Evolutionary conservation across 306 rosid genomes (phyloP).

Genomic region (Cicer judaicum): DNA sequence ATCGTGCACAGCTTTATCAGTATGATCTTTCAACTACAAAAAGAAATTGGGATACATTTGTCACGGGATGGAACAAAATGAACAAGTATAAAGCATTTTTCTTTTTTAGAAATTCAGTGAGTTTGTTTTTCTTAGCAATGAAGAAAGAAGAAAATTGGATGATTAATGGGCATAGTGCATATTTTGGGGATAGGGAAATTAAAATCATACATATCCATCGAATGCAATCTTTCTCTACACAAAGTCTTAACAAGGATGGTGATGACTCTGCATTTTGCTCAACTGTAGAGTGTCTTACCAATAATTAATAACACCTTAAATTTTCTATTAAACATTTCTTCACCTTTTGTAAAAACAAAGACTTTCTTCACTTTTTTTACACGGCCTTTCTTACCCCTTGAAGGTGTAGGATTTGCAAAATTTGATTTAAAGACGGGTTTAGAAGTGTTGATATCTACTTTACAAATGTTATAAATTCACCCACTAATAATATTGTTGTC

Average conservation of each 20-base stretch:
- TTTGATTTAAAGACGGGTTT: fast-evolving
- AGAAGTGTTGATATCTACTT: no score
- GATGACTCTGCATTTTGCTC: no score
- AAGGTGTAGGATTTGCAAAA: no score
- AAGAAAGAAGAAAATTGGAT: constrained; percentile 16
- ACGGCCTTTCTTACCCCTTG: no score
- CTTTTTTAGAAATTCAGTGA: constrained; percentile 11
- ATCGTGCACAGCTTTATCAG: background rate
- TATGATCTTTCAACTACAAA: background rate
- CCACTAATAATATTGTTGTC: no score
- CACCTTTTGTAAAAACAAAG: no score
- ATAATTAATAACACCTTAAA: no score
- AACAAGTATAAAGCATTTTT: constrained; percentile 3
- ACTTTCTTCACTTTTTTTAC: no score
- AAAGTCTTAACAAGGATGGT: background rate
- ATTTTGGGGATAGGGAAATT: background rate
- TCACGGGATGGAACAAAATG: constrained; percentile 24
- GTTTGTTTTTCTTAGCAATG: constrained; percentile 37
- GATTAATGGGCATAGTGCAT: background rate
- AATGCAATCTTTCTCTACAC: background rate
- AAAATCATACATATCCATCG: background rate
- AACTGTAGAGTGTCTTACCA: no score
- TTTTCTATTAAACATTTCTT: no score
- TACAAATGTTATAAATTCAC: fast-evolving
- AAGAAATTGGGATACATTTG: background rate